Conservation (phyloP, 192 early-diverging fungal genomes). For the Coemansia sp. region DNA sequence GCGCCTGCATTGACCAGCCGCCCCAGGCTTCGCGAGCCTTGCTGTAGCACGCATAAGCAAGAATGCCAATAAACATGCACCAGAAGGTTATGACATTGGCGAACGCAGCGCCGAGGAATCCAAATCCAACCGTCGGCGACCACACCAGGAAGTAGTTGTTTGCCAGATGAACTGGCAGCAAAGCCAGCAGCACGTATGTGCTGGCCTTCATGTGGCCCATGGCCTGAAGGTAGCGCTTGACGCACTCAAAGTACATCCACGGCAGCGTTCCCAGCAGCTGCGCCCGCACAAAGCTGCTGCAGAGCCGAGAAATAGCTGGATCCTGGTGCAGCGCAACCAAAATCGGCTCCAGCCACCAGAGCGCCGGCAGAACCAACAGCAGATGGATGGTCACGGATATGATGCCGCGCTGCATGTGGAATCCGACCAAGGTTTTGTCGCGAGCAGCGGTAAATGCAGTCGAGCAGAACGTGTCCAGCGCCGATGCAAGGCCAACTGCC, state of each 20-base stretch:
- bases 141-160: constrained; percentile 83
- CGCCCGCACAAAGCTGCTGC: constrained; percentile 65
- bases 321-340: constrained; percentile 74
- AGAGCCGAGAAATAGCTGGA: constrained; percentile 58
- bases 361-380: constrained; percentile 65
- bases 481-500: constrained; percentile 64
- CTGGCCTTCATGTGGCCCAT: constrained; percentile 89
- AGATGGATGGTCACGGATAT: constrained; percentile 70
- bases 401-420: constrained; percentile 76
- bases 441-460: constrained; percentile 66
- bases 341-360: constrained; percentile 66
- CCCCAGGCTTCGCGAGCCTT: constrained; percentile 63
- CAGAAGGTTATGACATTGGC: constrained; percentile 74
- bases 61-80: constrained; percentile 60
- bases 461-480: constrained; percentile 72
- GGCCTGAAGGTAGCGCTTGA: constrained; percentile 81
- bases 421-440: constrained; percentile 62
- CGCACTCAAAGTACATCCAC: constrained; percentile 75
- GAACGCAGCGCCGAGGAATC: constrained; percentile 80
- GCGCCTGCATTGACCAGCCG: constrained; percentile 55
- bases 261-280: constrained; percentile 71
- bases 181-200: constrained; percentile 67
- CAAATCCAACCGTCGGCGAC: constrained; percentile 61
- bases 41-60: constrained; percentile 59
- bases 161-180: constrained; percentile 67